Evolutionary conservation across 805 yeast species (phyloP).

Genomic region (Yarrowia alimentaria): DNA sequence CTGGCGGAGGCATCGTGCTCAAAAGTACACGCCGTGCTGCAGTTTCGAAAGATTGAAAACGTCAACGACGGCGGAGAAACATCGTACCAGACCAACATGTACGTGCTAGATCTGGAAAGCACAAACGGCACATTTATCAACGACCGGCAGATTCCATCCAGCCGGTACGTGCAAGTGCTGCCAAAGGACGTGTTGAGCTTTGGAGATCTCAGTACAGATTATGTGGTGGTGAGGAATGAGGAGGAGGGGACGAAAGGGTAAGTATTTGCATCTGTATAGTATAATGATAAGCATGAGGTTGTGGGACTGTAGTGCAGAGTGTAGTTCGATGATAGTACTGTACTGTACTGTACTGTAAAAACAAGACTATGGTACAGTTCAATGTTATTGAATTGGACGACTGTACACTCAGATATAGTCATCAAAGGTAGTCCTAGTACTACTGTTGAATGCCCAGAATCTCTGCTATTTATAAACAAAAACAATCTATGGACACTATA

Average conservation of each 20-base stretch:
- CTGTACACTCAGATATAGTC: too few species aligned
- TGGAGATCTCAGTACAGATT: slow-evolving; percentile 19
- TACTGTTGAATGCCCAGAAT: too few species aligned
- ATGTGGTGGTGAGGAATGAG: slow-evolving; percentile 9
- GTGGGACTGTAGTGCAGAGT: too few species aligned
- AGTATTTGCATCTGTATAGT: too few species aligned
- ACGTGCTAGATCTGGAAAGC: slow-evolving; percentile 18
- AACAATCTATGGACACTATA: too few species aligned
- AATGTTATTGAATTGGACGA: too few species aligned
- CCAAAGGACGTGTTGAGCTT: slow-evolving; percentile 21
- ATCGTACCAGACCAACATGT: slow-evolving; percentile 9
- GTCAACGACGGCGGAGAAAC: slow-evolving; percentile 21
- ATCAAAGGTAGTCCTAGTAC: too few species aligned
- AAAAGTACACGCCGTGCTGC: slow-evolving; percentile 16
- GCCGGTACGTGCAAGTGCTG: slow-evolving; percentile 17
- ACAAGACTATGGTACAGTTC: too few species aligned
- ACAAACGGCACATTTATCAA: slow-evolving; percentile 16
- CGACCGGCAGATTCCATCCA: slow-evolving; percentile 14
- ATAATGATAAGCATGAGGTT: too few species aligned
- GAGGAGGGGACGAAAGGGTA: neutral
- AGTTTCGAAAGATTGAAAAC: slow-evolving; percentile 20
- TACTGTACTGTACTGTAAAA: too few species aligned
- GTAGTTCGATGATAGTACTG: too few species aligned
- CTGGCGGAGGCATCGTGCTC: slow-evolving; percentile 10
- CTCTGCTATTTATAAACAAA: too few species aligned